phyloP scores from a whole-genome alignment of 305 asterid species.

The Fraxinus sp. region DNA sequence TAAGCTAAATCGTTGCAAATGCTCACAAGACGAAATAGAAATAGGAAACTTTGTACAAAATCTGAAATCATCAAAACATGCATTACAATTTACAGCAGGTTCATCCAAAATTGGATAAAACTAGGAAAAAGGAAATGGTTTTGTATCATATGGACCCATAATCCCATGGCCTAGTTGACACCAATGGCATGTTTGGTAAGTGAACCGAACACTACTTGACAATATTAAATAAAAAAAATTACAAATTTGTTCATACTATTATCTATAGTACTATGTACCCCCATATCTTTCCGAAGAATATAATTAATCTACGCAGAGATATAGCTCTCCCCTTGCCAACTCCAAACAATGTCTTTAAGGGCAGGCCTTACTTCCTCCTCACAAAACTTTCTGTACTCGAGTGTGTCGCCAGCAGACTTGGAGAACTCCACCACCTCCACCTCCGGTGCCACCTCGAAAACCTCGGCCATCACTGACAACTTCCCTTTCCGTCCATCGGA shows the following conservation, averaged over 20 bases:
- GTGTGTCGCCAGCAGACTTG: slow-evolving; percentile 63
- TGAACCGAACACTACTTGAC: neutral
- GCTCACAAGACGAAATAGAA: neutral
- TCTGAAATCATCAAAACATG: slow-evolving; percentile 6
- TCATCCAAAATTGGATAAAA: slow-evolving; percentile 36
- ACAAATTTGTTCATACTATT: neutral
- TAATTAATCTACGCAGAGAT: slow-evolving; percentile 25
- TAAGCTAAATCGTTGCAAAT: neutral
- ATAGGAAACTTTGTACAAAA: slow-evolving; percentile 16
- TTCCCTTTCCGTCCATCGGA: slow-evolving; percentile 72
- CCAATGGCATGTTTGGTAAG: neutral
- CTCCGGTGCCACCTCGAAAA: slow-evolving; percentile 80
- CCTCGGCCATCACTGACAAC: slow-evolving; percentile 58
- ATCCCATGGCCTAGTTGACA: neutral
- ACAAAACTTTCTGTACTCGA: slow-evolving; percentile 61
- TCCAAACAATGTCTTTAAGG: slow-evolving; percentile 74
- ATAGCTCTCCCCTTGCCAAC: slow-evolving; percentile 71
- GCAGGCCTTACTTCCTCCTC: slow-evolving; percentile 71
- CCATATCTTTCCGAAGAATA: neutral
- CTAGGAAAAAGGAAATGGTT: neutral
- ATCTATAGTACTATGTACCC: neutral
- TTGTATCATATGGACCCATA: neutral
- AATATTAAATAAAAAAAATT: neutral
- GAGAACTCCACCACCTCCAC: slow-evolving; percentile 73
- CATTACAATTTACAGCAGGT: neutral